Base-by-base conservation (phyloP, 2,329 filamentous ascomycete species). In the Alternaria solani region DNA sequence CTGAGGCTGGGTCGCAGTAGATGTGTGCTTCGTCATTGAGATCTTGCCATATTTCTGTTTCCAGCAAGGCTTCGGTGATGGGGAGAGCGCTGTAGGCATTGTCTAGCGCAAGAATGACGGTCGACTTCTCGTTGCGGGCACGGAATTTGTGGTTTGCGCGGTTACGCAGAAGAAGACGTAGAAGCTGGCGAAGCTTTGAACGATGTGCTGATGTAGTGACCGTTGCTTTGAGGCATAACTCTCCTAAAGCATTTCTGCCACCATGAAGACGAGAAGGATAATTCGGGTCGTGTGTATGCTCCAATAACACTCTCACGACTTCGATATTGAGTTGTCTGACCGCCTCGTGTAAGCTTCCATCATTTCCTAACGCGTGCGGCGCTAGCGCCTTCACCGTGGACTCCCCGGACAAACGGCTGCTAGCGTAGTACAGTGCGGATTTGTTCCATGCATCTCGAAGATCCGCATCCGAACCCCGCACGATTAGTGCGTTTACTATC, bases 291-390 rank as follows among this genome's bases (percentile, higher is more conserved):
- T 91, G 88, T 2, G 84, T 86, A 62, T 85, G 79, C 46, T 88
- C 80, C 5, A 90, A 76, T 2, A 91, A 79, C 2, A 87, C 79
- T 51, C 82, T 81, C 62, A 89, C 85, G 1, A 84, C 84, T 12
- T 83, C 76, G 0, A 88, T 64, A 63, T 89, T 87, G 20, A 91
- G 80, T 47, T 85, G 83, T 12, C 86, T 81, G 0, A 88, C 85
- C 4, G 88, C 87, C 61, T 89, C 88, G 67, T 91, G 89, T 3
- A 91, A 79, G 1, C 87, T 90, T 0, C 88, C 88, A 60, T 91
- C 89, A 58, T 91, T 87, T 42, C 80, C 82, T 2, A 85, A 82
- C 1, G 87, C 85, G 20, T 86, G 85, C 0, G 85, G 84, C 5
- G 89, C 79, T 1, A 90, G 74, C 52, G 81, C 82, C 2, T 70